A percentile compares a stretch with the other conserved stretches of the same genome.
Evolutionary conservation across 108 stramenopile genomes (phyloP).

Genomic region (Pseudonitzschia multistriata): DNA sequence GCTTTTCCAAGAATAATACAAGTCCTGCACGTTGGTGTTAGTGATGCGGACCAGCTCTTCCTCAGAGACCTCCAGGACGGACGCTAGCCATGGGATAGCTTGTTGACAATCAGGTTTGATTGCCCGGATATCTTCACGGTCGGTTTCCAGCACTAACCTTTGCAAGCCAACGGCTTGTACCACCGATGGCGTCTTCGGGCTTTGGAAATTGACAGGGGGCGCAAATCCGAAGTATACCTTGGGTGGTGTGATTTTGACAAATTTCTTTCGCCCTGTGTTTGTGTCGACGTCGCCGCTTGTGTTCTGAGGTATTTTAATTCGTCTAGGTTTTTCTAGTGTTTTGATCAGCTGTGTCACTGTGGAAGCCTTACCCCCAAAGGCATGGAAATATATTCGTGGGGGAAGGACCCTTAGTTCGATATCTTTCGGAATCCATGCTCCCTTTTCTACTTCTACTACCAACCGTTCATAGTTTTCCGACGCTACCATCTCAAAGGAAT

Average conservation of each 20-base stretch:
- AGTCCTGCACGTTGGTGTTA: slow-evolving; percentile 51
- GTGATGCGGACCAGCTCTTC: slow-evolving; percentile 53
- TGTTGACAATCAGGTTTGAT: slow-evolving; percentile 48
- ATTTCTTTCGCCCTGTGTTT: slow-evolving; percentile 1
- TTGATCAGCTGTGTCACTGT: slow-evolving; percentile 62
- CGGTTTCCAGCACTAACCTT: slow-evolving; percentile 78
- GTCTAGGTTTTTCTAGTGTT: slow-evolving; percentile 17
- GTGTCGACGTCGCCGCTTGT: background rate
- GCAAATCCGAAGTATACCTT: slow-evolving; percentile 84
- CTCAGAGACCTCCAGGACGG: slow-evolving; percentile 47
- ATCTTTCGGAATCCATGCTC: slow-evolving; percentile 7
- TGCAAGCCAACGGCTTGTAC: slow-evolving; percentile 68
- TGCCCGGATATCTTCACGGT: slow-evolving; percentile 68
- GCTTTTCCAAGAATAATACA: too few relatives aligned
- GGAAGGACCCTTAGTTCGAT: slow-evolving; percentile 41
- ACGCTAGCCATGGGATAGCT: slow-evolving; percentile 44
- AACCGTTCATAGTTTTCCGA: slow-evolving; percentile 25
- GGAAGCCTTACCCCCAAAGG: slow-evolving; percentile 81
- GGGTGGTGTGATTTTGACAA: slow-evolving; percentile 15
- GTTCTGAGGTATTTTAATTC: background rate
- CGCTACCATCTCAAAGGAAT: slow-evolving; percentile 21
- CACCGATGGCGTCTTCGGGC: slow-evolving; percentile 57
- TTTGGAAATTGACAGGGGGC: slow-evolving; percentile 61
- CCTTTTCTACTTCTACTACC: background rate
- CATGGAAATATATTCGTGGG: slow-evolving; percentile 84